Percentiles rank a stretch among this genome's conserved stretches.
Conservation (phyloP, 495 filamentous ascomycete species). For the Wilcoxina mikolae region DNA sequence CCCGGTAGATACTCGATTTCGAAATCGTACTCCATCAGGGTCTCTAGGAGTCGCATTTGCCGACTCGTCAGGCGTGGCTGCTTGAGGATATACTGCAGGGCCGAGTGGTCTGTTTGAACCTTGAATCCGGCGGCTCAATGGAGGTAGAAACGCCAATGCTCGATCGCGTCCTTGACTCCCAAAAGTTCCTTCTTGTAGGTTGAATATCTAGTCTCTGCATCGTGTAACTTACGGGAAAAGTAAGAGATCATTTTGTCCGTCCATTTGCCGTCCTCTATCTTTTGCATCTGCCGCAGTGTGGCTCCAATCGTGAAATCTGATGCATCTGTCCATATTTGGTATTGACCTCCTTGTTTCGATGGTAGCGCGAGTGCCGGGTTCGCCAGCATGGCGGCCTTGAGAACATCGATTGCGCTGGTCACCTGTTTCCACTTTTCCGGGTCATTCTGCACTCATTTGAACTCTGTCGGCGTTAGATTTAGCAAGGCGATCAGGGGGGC, state of each 20-base stretch:
- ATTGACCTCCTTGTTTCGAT: not conserved
- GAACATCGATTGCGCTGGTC: too few species aligned
- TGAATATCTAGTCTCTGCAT: not conserved
- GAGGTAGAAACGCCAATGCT: not conserved
- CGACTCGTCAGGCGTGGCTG: not conserved
- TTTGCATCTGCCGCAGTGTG: not conserved
- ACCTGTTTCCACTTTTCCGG: too few species aligned
- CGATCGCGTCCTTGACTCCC: not conserved
- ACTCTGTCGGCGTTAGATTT: too few species aligned
- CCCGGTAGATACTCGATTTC: not conserved
- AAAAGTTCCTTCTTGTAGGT: not conserved
- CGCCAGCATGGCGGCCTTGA: too few species aligned
- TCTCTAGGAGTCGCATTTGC: not conserved
- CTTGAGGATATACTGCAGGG: constrained; percentile 2
- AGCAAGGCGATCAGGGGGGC: too few species aligned
- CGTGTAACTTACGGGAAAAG: not conserved
- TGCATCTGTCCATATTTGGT: not conserved
- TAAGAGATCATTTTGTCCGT: not conserved
- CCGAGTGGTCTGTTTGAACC: not conserved
- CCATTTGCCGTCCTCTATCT: not conserved
- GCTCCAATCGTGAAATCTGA: not conserved
- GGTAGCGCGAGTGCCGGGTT: too few species aligned
- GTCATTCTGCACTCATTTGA: not conserved
- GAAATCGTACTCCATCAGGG: not conserved
- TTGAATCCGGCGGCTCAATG: not conserved